Conservation (phyloP, 1,284 basidiomycete genomes). For the Melampsora americana region DNA sequence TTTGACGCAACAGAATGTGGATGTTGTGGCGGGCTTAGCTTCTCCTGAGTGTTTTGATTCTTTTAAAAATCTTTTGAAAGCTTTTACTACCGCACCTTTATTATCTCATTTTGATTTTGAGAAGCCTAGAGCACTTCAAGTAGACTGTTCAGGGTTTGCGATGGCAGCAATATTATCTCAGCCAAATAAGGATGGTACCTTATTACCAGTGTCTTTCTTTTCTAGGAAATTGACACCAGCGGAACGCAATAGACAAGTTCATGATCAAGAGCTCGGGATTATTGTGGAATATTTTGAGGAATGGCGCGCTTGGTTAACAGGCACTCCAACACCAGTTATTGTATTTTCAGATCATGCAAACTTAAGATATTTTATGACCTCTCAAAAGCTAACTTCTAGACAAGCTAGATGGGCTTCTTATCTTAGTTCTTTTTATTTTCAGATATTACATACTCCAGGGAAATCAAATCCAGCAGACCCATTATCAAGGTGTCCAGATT, state of each 20-base stretch:
- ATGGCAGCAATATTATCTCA: conserved; percentile 12
- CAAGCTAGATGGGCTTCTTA: no score
- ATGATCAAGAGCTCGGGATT: conserved; percentile 23
- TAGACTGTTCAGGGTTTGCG: conserved; percentile 27
- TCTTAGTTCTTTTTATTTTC: no score
- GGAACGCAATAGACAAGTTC: neutral
- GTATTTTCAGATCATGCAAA: conserved; percentile 37
- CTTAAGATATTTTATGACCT: no score
- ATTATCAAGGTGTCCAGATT: no score
- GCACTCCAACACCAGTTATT: neutral
- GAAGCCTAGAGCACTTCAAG: neutral
- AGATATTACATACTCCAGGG: no score
- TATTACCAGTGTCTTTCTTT: conserved; percentile 9
- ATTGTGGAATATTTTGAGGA: no score
- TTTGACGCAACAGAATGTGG: neutral
- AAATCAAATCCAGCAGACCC: neutral
- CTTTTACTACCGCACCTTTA: neutral
- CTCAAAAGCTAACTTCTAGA: no score
- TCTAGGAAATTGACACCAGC: conserved; percentile 11
- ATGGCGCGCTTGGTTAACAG: conserved; percentile 28
- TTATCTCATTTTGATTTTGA: conserved; percentile 28
- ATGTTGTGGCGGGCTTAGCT: neutral
- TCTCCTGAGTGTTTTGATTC: neutral
- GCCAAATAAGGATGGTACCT: neutral
- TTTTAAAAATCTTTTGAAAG: neutral